Evolutionary conservation across 192 early-diverging fungal genomes (phyloP), one percentile per base, ranked within the genome.

Genomic region (Jimgerdemannia flammicorona): DNA sequence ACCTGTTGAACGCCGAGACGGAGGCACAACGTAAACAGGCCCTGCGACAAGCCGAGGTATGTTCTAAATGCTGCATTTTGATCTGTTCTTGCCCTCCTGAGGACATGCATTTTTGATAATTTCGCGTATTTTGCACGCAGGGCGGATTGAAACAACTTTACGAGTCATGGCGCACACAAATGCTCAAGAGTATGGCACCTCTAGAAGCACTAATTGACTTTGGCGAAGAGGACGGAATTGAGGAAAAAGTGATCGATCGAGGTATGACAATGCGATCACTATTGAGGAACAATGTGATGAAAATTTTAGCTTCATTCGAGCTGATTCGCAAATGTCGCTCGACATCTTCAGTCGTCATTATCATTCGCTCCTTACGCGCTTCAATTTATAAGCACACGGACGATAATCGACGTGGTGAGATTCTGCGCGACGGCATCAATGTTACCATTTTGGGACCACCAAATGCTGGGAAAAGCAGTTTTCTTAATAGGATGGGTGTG

Each of bases 181-280:
- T 93, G 4, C 86, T 95, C 40, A 64, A 82, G 14, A 75, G 82
- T 20, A 88, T 90, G 83, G 92, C 90, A 1, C 76, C 85, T 1
- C 79, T 88, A 8, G 93, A 95, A 69, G 92, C 93, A 11, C 73
- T 87, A 3, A 92, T 95, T 29, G 93, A 95, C 54, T 95, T 95
- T 83, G 86, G 90, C 65, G 93, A 93, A 74, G 92, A 95, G 67
- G 93, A 95, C 70, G 86, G 91, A 20, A 92, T 95, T 44, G 93
- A 95, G 65, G 90, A 93, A 49, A 89, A 82, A 40, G 86, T 93
- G 0, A 82, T 86, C 6, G 81, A 85, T n/a, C 75, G 80, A 73
- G 87, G 87, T 86, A 79, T 68, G 66, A 41, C 1, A 71, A 42
- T 40, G 19, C 10, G 41, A 19, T 68, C 11, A 40, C 3, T 11